phyloP scores from a whole-genome alignment of 139 green algal species.

The Tetraselmis striata region DNA sequence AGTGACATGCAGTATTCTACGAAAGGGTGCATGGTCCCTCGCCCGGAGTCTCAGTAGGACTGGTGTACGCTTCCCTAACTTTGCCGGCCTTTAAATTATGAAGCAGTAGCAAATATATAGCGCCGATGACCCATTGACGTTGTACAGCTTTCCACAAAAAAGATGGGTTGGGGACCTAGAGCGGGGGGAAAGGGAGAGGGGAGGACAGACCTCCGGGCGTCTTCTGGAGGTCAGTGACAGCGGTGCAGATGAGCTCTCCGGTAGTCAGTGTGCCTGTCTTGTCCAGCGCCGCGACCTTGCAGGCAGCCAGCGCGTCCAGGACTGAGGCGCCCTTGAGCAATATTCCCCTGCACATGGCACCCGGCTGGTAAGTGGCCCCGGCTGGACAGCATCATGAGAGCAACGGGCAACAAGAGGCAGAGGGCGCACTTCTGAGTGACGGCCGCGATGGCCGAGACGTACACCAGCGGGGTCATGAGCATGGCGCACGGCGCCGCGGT shows the following conservation, averaged over 20 bases:
- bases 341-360: constrained; percentile 45
- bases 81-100: too few relatives aligned
- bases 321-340: constrained; percentile 65
- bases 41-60: too few relatives aligned
- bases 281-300: constrained; percentile 65
- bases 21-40: too few relatives aligned
- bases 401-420: not conserved
- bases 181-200: not conserved
- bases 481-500: constrained; percentile 68
- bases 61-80: too few relatives aligned
- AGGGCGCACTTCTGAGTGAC: constrained; percentile 45
- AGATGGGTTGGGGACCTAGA: not conserved
- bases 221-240: not conserved
- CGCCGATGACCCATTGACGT: not conserved
- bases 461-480: constrained; percentile 77
- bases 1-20: too few relatives aligned
- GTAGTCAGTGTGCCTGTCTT: constrained; percentile 88
- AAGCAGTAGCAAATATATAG: too few relatives aligned
- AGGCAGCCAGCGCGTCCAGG: constrained; percentile 60
- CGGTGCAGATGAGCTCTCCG: constrained; percentile 45
- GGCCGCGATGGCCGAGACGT: constrained; percentile 75
- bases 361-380: too few relatives aligned
- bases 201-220: not conserved
- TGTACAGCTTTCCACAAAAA: not conserved
- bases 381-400: too few relatives aligned